Base-by-base conservation (phyloP, 768 basidiomycete genomes). In the Kwoniella shandongensis region DNA sequence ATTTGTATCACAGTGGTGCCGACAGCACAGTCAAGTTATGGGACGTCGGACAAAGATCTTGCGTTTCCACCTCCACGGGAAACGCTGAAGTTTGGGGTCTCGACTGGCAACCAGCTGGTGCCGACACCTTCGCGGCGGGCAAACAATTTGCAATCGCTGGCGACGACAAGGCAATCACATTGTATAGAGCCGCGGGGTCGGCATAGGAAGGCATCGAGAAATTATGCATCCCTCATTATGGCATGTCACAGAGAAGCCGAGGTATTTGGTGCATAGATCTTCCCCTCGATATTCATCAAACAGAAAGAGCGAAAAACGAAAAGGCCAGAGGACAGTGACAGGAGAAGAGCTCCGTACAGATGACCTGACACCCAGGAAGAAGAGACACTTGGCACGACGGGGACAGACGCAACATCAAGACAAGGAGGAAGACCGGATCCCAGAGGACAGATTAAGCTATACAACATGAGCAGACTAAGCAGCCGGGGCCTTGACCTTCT, bases 21-120 rank as follows among this genome's bases (percentile, higher is more conserved):
- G 75, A 76, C 47, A 63, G 56, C 15, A 54, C 66, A 22, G 59
- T 75, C 54, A 69, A 73, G 26, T 44, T 75, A 1, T 76, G 75
- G 75, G 75, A 76, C 41, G 63, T 76, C 10, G 73, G 72, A 23
- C 69, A 73, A 52, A 57, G 75, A 23, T 55, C 68, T 12, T 74
- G 69, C 51, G 73, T 76, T 22, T 64, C 67, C 3, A 69, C 62
- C 0, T 51, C 60, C 20, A 52, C 57, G 1, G 62, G 73, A 23
- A 57, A 58, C 3, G 67, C 66, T 22, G 63, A 72, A 18, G 70
- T 76, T 8, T 76, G 75, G 75, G 69, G 66, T 13, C 62, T 76
- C 38, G 67, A 66, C 29, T 76, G 73, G 73, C 75, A 76, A 54
- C 73, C 75, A 18, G 54, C 46, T 23, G 51, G 30, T 2, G 54